Base-by-base conservation (phyloP, 257 asterid species). In the Lycium barbarum region DNA sequence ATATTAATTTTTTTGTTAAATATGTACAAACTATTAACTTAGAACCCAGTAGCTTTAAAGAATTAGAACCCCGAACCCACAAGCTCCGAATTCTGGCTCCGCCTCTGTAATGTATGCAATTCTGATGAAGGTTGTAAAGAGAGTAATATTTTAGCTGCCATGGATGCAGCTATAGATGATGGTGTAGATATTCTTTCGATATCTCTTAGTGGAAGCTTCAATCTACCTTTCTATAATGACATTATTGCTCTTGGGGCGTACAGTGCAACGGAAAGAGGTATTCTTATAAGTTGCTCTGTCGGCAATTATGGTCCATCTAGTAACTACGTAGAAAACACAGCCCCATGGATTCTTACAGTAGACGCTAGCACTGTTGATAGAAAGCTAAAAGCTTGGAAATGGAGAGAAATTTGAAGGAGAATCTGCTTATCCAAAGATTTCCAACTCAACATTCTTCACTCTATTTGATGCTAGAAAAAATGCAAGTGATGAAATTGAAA, bases 281-380 rank as follows among this genome's bases (percentile, higher is more conserved):
- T 92, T 14, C 84, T 92, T 65, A 93, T 92, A 6, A 91, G 93
- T n/a, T 65, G 83, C 18, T 6, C 94, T 0, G 93, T 92, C 0
- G 91, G 90, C 1, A 91, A 92, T 22, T 0, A 0, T 0, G 93
- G 93, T 35, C 91, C 92, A 0, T 7, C 6, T 15, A 0, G 8
- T 55, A 14, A 6, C 1, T 11, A 87, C 0, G 1, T 88, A 12
- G 0, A 36, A 0, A 87, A 89, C 7, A 89, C 67, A 13, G 91
- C 93, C 18, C 93, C 93, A 0, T 92, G 95, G 95, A 78, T 87
- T 10, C 91, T 92, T 57, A 86, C 92, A 0, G 95, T 92, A 7
- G 95, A 93, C 9, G 93, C 95, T 1, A 89, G 93, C 82, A 88
- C 92, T 0, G 45, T 43, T n/a, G 92, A 90, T 20, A 82, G 95